Evolutionary conservation across 2,329 filamentous ascomycete species (phyloP).

Genomic region (Verticillium isaacii): DNA sequence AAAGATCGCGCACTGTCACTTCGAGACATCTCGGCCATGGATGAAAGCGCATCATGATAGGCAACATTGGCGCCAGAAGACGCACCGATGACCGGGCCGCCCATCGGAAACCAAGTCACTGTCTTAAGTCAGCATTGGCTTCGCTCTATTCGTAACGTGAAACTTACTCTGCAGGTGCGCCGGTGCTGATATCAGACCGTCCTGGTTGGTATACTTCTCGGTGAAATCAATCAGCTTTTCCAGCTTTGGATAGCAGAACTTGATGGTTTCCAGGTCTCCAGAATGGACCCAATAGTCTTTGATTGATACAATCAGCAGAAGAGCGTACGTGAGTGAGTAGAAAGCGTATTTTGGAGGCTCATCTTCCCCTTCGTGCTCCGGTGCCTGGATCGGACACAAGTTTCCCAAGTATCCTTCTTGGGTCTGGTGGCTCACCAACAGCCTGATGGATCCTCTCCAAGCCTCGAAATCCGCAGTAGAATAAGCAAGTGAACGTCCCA

Average conservation of each 20-base stretch:
- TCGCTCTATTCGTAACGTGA: no score
- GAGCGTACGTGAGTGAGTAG: slow-evolving; percentile 8
- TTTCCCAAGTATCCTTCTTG: slow-evolving; percentile 7
- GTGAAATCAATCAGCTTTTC: slow-evolving; percentile 4
- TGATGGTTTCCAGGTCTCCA: neutral
- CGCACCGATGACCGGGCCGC: slow-evolving; percentile 4
- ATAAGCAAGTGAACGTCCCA: slow-evolving; percentile 7
- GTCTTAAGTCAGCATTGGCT: neutral
- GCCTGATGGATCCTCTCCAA: slow-evolving; percentile 7
- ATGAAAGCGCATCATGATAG: slow-evolving; percentile 6
- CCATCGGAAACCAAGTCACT: slow-evolving; percentile 9
- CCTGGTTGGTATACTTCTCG: neutral
- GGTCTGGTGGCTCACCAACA: slow-evolving; percentile 7
- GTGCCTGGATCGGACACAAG: slow-evolving; percentile 6
- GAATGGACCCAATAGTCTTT: slow-evolving; percentile 9
- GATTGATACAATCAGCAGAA: slow-evolving; percentile 4
- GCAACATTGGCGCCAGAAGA: slow-evolving; percentile 5
- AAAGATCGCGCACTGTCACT: neutral
- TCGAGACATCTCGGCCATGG: neutral
- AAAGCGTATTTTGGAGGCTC: slow-evolving; percentile 8
- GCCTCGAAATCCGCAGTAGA: slow-evolving; percentile 1
- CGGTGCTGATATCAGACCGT: slow-evolving; percentile 5
- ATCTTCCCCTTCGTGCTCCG: neutral
- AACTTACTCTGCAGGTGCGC: slow-evolving; percentile 6
- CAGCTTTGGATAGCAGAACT: neutral